Evolutionary conservation across 73 alveolate species (phyloP).

Genomic region (Tetrahymena borealis): DNA sequence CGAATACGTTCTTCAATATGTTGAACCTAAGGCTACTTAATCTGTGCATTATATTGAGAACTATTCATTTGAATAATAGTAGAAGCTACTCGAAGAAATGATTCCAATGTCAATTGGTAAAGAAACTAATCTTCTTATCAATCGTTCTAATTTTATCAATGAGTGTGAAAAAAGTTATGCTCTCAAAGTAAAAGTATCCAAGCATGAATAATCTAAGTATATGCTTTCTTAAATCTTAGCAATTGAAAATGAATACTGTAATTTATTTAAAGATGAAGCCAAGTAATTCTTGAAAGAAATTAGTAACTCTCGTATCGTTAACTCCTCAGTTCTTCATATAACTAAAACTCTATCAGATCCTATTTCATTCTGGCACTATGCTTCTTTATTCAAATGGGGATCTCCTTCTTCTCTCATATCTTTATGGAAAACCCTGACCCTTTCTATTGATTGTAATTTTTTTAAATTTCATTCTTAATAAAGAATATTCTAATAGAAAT

Average conservation of each 20-base stretch:
- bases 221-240: not conserved
- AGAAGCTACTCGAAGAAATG: not conserved
- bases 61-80: not conserved
- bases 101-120: not conserved
- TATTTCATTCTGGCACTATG: not conserved
- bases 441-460: not conserved
- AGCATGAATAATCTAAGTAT: not conserved
- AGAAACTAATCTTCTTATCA: not conserved
- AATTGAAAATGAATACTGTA: not conserved
- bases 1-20: not conserved
- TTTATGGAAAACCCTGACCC: not conserved
- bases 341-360: not conserved
- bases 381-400: not conserved
- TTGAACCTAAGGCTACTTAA: not conserved
- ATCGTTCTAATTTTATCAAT: not conserved
- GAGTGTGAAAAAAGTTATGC: not conserved
- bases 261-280: not conserved
- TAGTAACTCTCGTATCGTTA: not conserved
- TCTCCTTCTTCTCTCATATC: not conserved
- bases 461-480: not conserved
- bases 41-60: not conserved
- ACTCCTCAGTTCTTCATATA: not conserved
- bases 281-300: not conserved
- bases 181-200: not conserved
- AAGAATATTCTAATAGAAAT: too few relatives aligned